A percentile compares a stretch with the other conserved stretches of the same genome.
Evolutionary conservation across 2,329 filamentous ascomycete genomes (phyloP).

Genomic region (Cladosporium phlei): DNA sequence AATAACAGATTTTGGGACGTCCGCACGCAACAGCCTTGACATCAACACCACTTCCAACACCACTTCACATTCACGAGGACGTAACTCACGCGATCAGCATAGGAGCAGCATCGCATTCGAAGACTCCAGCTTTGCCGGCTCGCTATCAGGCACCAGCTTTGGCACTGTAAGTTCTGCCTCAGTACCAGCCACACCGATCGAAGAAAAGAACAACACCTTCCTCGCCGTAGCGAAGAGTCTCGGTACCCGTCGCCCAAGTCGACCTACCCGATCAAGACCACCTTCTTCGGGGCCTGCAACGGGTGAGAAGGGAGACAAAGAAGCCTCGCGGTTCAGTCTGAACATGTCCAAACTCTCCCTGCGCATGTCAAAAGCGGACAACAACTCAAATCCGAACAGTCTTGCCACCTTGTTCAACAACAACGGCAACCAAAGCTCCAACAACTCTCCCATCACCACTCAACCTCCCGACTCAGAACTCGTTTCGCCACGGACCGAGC

Average conservation of each 20-base stretch:
- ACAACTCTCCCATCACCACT: background rate
- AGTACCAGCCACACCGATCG: conserved; percentile 38
- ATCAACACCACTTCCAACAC: conserved; percentile 21
- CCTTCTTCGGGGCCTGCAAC: conserved; percentile 30
- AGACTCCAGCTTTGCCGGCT: conserved; percentile 32
- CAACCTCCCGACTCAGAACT: conserved; percentile 13
- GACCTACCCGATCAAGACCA: conserved; percentile 36
- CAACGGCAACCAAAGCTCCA: conserved; percentile 3
- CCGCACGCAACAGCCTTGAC: conserved; percentile 29
- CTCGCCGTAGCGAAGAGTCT: conserved; percentile 28
- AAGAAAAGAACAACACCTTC: conserved; percentile 34
- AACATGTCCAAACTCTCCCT: conserved; percentile 38
- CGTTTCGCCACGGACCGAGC: conserved; percentile 14
- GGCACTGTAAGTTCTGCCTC: conserved; percentile 22
- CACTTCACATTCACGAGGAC: conserved; percentile 26
- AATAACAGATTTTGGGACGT: conserved; percentile 20
- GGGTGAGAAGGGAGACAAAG: conserved; percentile 3
- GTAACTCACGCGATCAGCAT: conserved; percentile 35
- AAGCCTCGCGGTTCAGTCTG: conserved; percentile 34
- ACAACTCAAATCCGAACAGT: background rate
- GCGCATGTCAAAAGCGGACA: conserved; percentile 30
- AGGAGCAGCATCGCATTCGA: conserved; percentile 40
- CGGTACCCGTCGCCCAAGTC: conserved; percentile 26
- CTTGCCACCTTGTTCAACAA: background rate
- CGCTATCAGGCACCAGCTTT: conserved; percentile 23